Conservation (phyloP, 176 grass and related monocot species). For the Elaeis guineensis region DNA sequence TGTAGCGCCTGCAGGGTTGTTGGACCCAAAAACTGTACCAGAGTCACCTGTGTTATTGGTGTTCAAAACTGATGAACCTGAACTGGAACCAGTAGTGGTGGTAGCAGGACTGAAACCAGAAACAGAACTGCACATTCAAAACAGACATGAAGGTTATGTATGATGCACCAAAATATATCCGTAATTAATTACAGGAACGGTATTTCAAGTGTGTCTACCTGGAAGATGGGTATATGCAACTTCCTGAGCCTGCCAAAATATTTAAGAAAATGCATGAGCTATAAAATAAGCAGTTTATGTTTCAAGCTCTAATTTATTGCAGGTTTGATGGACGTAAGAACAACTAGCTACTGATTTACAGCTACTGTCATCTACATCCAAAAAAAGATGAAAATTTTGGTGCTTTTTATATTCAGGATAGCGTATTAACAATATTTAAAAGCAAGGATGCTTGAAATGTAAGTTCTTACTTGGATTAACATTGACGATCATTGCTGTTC, state of each 20-base stretch:
- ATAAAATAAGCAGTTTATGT: no score
- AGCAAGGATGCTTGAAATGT: no score
- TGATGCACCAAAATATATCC: no score
- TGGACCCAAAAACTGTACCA: constrained; percentile 43
- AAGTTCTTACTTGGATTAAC: constrained; percentile 70
- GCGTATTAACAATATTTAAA: no score
- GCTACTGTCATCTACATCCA: no score
- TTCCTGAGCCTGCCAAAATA: constrained; percentile 54
- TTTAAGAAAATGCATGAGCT: neutral
- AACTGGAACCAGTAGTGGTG: constrained; percentile 12
- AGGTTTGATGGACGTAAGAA: no score
- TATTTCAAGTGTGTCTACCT: constrained; percentile 25
- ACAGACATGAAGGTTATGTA: neutral
- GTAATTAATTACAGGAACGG: no score
- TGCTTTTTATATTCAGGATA: no score
- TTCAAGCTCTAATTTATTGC: no score
- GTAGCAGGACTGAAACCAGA: neutral
- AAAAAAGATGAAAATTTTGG: no score
- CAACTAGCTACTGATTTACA: no score
- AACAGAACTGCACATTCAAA: constrained; percentile 28
- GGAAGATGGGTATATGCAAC: constrained; percentile 54
- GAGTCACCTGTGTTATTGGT: constrained; percentile 29
- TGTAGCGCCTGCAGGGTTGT: constrained; percentile 30
- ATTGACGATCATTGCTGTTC: constrained; percentile 67
- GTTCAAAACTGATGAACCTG: constrained; percentile 72